Percentiles rank a stretch among this genome's conserved stretches.
Conservation (phyloP, 1,284 basidiomycete genomes). For the Ceratobasidium theobromae region DNA sequence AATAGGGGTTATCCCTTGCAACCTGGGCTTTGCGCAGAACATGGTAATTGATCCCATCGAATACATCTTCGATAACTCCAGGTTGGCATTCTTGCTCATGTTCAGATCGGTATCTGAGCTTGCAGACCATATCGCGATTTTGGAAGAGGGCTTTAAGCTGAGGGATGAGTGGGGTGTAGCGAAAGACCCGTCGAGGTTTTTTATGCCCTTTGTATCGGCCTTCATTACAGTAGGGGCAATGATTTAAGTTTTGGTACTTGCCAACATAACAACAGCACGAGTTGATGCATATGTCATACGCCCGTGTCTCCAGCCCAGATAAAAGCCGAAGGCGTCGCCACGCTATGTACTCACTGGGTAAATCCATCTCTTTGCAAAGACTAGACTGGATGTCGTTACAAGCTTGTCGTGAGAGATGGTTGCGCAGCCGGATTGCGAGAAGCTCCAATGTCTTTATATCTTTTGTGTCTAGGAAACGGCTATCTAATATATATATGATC, state of each 20-base stretch:
- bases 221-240: constrained; percentile 32
- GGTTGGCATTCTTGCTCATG: no score
- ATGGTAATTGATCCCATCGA: no score
- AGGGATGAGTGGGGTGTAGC: constrained; percentile 33
- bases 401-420: neutral
- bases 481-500: neutral
- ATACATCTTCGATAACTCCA: no score
- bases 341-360: neutral
- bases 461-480: no score
- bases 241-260: neutral
- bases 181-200: constrained; percentile 15
- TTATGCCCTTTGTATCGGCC: constrained; percentile 1
- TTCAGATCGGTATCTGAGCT: no score
- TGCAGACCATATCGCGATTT: neutral
- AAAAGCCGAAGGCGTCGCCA: neutral
- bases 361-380: neutral
- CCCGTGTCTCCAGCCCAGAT: constrained; percentile 11
- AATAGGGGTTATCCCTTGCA: no score
- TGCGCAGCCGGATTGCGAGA: neutral
- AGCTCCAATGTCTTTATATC: neutral
- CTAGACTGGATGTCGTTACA: neutral
- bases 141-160: constrained; percentile 18
- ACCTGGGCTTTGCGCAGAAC: no score
- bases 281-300: constrained; percentile 34
- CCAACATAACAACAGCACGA: constrained; percentile 34